Base-by-base conservation (phyloP, 371 early-diverging fungal genomes). In the Mucor indicus region DNA sequence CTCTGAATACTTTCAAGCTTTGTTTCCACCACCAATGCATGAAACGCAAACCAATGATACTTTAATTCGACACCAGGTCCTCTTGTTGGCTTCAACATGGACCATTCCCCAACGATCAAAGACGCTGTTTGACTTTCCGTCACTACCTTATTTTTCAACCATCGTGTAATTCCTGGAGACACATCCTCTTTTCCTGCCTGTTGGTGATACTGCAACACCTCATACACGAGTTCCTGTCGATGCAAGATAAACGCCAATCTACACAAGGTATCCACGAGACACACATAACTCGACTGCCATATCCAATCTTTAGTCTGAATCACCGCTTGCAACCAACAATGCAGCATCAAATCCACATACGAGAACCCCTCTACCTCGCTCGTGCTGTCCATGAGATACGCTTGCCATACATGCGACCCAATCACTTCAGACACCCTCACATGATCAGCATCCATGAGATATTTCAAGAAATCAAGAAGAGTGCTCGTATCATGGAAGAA, bases 31-130 rank as follows among this genome's bases (percentile, higher is more conserved):
- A 72, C 25, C 1, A 88, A 62, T 1, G 70, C 78, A 36, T 81
- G 65, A 51, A 70, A 84, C 0, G 80, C 79, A 55, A 83, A 83
- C 81, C 84, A 87, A 3, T 73, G 50, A 0, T 59, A 67, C 0
- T 50, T 37, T 0, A 66, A 45, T 22, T 80, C 79, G 7, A 77
- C 63, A 30, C 75, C 75, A 1, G 80, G 76, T 24, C 72, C 55
- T 24, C 53, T 69, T n/a, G n/a, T 38, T 4, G 77, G 77, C 22
- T 76, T 66, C 24, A 65, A 35, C 45, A 79, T 50, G 0, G 80
- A 78, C 80, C 80, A 79, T 43, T 77, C 78, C 1, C 79, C 80
- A 24, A 67, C 64, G 20, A 82, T 36, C 15, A 82, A 48, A 35
- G 72, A 77, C 2, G 72, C 55, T 1, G 69, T 71, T 0, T 67